A percentile compares a stretch with the other conserved stretches of the same genome.
These are phyloP conservation scores for Groenewaldozyma tartarivorans DNA, from an alignment of 805 yeast genomes.

Conservation along the genomic window DNA sequence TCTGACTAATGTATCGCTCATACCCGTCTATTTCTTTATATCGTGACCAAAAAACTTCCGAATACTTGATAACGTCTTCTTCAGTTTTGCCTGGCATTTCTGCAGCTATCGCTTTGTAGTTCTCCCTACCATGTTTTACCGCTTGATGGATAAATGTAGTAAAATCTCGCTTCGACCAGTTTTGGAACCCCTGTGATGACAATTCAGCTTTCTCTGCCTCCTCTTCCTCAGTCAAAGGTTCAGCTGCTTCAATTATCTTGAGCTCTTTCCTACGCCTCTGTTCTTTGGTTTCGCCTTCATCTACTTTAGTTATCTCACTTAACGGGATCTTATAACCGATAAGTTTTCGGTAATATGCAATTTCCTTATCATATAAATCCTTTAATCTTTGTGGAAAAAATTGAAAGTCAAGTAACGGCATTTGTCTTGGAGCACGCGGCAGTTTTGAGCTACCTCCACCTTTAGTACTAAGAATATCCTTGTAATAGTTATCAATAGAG, in stretches of 20 bases:
- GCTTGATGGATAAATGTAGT: constrained; percentile 64
- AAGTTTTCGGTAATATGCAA: constrained; percentile 63
- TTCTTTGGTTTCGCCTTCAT: constrained; percentile 37
- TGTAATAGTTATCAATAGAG: constrained; percentile 76
- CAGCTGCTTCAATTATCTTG: constrained; percentile 60
- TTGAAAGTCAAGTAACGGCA: constrained; percentile 78
- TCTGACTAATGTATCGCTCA: constrained; percentile 69
- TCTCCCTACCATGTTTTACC: constrained; percentile 72
- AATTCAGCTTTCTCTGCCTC: constrained; percentile 57
- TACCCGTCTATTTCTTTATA: constrained; percentile 79
- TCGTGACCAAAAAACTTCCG: constrained; percentile 69
- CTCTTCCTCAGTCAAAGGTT: constrained; percentile 69
- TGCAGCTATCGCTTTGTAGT: constrained; percentile 54
- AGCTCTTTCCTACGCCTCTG: constrained; percentile 40
- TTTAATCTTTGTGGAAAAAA: constrained; percentile 65
- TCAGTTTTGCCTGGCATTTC: constrained; percentile 68
- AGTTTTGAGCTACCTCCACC: constrained; percentile 37
- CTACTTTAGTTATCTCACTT: constrained; percentile 34
- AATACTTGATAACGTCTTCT: constrained; percentile 72
- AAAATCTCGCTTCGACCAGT: constrained; percentile 84
- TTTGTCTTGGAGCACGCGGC: constrained; percentile 76
- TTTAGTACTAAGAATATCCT: constrained; percentile 63
- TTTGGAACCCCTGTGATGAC: constrained; percentile 56
- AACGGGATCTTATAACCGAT: constrained; percentile 54
- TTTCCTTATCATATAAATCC: constrained; percentile 72